These are phyloP conservation scores for Yarrowia divulgata DNA, from an alignment of 805 yeast species.

Conservation along the genomic window DNA sequence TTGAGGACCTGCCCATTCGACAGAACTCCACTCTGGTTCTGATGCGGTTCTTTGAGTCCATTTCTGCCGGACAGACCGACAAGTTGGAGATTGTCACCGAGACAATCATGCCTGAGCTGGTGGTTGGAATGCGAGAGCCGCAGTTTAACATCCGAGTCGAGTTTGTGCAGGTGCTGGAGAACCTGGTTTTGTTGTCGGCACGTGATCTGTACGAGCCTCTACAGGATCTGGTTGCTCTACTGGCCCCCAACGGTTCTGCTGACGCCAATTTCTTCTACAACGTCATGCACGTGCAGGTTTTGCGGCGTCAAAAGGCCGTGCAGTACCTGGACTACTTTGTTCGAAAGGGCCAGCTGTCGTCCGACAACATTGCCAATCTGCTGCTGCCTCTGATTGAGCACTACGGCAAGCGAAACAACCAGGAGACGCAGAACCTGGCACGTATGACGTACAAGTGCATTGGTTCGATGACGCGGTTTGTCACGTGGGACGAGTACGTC, in stretches of 20 bases:
- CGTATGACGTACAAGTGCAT: conserved; percentile 64
- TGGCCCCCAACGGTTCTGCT: conserved; percentile 67
- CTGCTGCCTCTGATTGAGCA: conserved; percentile 85
- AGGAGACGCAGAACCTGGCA: conserved; percentile 51
- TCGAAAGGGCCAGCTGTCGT: conserved; percentile 53
- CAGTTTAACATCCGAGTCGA: conserved; percentile 74
- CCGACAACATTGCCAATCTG: conserved; percentile 74
- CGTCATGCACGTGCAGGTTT: conserved; percentile 81
- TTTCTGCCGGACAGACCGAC: conserved; percentile 49
- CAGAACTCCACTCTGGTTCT: conserved; percentile 74
- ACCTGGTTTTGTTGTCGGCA: conserved; percentile 58
- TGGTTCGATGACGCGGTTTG: conserved; percentile 61
- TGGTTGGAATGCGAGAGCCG: conserved; percentile 67
- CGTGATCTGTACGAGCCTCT: background rate
- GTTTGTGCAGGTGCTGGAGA: conserved; percentile 69
- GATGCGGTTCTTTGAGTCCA: conserved; percentile 68
- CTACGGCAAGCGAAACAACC: conserved; percentile 63
- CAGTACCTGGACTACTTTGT: conserved; percentile 64
- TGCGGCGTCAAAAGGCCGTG: conserved; percentile 85
- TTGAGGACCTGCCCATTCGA: conserved; percentile 81
- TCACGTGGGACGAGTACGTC: conserved; percentile 81
- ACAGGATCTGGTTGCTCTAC: conserved; percentile 67
- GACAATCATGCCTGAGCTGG: conserved; percentile 68
- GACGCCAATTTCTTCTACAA: conserved; percentile 84
- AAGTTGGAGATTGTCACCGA: conserved; percentile 51